Evolutionary conservation across 495 filamentous ascomycete species (phyloP).

Genomic region (Sordaria brevicollis): DNA sequence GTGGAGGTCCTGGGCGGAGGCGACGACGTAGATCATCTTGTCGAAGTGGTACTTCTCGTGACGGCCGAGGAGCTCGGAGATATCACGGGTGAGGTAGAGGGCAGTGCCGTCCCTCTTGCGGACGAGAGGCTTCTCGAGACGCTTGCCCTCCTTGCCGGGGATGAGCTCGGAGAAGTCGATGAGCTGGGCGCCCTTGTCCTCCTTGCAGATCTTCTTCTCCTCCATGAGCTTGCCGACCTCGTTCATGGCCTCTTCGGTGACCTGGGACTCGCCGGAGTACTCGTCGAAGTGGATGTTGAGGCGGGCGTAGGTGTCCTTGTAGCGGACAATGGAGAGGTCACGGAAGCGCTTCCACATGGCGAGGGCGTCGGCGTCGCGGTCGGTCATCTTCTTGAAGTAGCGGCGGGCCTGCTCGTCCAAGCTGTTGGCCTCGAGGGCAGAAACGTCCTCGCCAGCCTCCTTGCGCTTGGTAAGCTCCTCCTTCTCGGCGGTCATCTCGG

Average conservation of each 20-base stretch:
- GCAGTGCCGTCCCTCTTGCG: constrained; percentile 53
- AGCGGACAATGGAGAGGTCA: constrained; percentile 77
- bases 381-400: constrained; percentile 91
- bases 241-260: constrained; percentile 74
- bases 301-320: constrained; percentile 44
- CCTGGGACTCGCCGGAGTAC: constrained; percentile 91
- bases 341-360: constrained; percentile 81
- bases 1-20: constrained; percentile 50
- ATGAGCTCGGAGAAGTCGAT: constrained; percentile 76
- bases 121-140: constrained; percentile 44
- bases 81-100: constrained; percentile 56
- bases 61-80: constrained; percentile 50
- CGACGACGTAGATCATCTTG: constrained; percentile 61
- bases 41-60: constrained; percentile 55
- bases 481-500: constrained; percentile 46
- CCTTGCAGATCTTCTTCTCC: constrained; percentile 62
- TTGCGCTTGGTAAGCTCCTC: constrained; percentile 38
- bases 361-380: constrained; percentile 64
- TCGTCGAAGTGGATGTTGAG: constrained; percentile 85
- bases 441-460: constrained; percentile 39
- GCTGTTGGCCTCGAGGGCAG: constrained; percentile 38
- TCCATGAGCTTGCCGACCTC: constrained; percentile 52
- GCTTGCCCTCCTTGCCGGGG: constrained; percentile 46
- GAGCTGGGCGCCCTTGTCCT: constrained; percentile 80
- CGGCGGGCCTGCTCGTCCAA: constrained; percentile 53